Evolutionary conservation across 75 land plant species (phyloP).

Genomic region (Pseudotsuga menziesii): DNA sequence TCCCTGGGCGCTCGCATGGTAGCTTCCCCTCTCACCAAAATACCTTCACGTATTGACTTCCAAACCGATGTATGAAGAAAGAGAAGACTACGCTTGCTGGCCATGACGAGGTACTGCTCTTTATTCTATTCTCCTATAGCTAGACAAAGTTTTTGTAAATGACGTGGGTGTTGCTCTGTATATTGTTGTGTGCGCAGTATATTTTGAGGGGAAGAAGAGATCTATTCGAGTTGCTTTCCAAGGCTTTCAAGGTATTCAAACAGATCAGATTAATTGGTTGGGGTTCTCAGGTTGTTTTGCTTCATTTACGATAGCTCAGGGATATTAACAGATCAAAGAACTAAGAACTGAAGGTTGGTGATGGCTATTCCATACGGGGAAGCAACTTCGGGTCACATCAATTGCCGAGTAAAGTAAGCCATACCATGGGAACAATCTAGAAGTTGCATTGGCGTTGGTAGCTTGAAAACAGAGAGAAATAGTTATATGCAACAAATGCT

Average conservation of each 20-base stretch:
- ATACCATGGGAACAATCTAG: no score
- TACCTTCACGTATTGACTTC: slow-evolving; percentile 47
- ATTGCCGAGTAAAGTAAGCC: no score
- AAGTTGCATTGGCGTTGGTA: no score
- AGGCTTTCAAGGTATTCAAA: slow-evolving; percentile 92
- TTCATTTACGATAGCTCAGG: no score
- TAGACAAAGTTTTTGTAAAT: not conserved
- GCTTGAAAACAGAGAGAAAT: no score
- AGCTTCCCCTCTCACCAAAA: slow-evolving; percentile 21
- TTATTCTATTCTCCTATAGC: not conserved
- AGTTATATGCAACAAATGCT: no score
- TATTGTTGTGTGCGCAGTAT: slow-evolving; percentile 32
- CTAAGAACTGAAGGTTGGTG: no score
- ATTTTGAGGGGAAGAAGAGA: slow-evolving; percentile 96
- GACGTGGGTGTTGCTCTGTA: no score
- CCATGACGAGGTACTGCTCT: slow-evolving; percentile 59
- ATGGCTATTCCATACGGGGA: no score
- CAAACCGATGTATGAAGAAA: slow-evolving; percentile 77
- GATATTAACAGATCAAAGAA: no score
- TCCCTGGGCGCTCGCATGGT: slow-evolving; percentile 10
- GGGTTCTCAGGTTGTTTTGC: slow-evolving; percentile 83
- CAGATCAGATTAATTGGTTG: slow-evolving; percentile 98
- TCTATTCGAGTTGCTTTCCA: slow-evolving; percentile 75
- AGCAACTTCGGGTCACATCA: no score
- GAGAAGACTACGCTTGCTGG: slow-evolving; percentile 76